Percentiles rank a stretch among this genome's conserved stretches.
Conservation (phyloP, 2,329 filamentous ascomycete genomes). For the Aspergillus pseudoterreus region DNA sequence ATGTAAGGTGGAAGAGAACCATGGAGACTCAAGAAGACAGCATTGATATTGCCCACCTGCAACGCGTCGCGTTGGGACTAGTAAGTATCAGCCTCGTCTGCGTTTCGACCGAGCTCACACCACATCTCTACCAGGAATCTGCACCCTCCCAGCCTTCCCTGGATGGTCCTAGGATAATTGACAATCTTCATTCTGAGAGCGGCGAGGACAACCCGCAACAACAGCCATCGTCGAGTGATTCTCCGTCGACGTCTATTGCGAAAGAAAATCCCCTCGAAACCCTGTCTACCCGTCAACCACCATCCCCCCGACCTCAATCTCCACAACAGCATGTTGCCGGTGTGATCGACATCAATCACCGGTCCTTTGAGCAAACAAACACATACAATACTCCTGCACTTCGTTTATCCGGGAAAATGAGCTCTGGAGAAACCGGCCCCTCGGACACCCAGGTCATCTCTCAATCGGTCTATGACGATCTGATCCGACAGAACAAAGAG, state of each 20-base stretch:
- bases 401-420: constrained; percentile 27
- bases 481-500: constrained; percentile 36
- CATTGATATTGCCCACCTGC: constrained; percentile 37
- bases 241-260: constrained; percentile 4
- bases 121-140: constrained; percentile 24
- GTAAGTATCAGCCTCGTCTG: constrained; percentile 28
- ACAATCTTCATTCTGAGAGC: constrained; percentile 4
- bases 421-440: constrained; percentile 29
- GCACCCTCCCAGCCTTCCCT: constrained; percentile 24
- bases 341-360: constrained; percentile 10
- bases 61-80: constrained; percentile 40
- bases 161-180: constrained; percentile 8
- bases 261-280: constrained; percentile 9
- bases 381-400: constrained; percentile 14
- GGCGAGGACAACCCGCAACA: constrained; percentile 2
- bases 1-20: constrained; percentile 1
- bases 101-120: constrained; percentile 26
- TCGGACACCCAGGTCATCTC: constrained; percentile 45
- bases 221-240: constrained; percentile 3
- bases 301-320: not conserved
- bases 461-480: constrained; percentile 41
- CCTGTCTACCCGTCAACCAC: constrained; percentile 8
- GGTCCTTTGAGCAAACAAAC: constrained; percentile 14
- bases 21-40: constrained; percentile 42
- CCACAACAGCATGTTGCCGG: constrained; percentile 18